phyloP scores from a whole-genome alignment of 768 basidiomycete genomes.

The Infundibulicybe gibba region DNA sequence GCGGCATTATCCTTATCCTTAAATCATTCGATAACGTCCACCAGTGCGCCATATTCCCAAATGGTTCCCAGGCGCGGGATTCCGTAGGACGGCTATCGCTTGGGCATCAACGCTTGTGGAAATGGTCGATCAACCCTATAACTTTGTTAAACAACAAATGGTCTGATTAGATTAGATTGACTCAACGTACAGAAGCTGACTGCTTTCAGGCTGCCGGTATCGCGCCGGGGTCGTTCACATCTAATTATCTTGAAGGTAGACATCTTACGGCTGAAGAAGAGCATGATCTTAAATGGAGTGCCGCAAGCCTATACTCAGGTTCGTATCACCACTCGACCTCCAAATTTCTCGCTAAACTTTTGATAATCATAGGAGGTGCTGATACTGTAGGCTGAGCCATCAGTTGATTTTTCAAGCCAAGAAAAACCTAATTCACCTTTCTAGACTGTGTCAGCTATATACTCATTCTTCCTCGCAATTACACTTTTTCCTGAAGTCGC shows the following conservation, averaged over 20 bases:
- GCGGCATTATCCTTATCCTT: not conserved
- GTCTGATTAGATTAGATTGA: slow-evolving; percentile 23
- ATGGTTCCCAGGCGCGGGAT: slow-evolving; percentile 64
- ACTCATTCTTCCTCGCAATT: slow-evolving; percentile 62
- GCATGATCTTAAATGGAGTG: slow-evolving; percentile 62
- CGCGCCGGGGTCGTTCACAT: slow-evolving; percentile 55
- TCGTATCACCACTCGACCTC: not conserved
- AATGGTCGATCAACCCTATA: slow-evolving; percentile 53
- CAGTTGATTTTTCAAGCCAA: slow-evolving; percentile 1
- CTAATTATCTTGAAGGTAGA: slow-evolving; percentile 50
- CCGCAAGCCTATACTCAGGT: slow-evolving; percentile 55
- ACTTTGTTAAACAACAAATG: slow-evolving; percentile 60
- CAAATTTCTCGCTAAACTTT: slow-evolving; percentile 1
- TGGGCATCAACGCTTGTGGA: slow-evolving; percentile 52
- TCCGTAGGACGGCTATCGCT: slow-evolving; percentile 46
- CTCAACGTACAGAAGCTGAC: not conserved
- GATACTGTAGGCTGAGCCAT: slow-evolving; percentile 41
- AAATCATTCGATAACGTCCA: not conserved
- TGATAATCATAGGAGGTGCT: slow-evolving; percentile 41
- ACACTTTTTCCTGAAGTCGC: slow-evolving; percentile 51
- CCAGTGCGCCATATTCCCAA: slow-evolving; percentile 55
- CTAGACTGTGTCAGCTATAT: slow-evolving; percentile 60
- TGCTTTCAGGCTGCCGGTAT: slow-evolving; percentile 50
- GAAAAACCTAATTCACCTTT: slow-evolving; percentile 5
- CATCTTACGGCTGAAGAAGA: slow-evolving; percentile 52